phyloP scores from a whole-genome alignment of 768 basidiomycete genomes.

The Fomitopsis serialis region DNA sequence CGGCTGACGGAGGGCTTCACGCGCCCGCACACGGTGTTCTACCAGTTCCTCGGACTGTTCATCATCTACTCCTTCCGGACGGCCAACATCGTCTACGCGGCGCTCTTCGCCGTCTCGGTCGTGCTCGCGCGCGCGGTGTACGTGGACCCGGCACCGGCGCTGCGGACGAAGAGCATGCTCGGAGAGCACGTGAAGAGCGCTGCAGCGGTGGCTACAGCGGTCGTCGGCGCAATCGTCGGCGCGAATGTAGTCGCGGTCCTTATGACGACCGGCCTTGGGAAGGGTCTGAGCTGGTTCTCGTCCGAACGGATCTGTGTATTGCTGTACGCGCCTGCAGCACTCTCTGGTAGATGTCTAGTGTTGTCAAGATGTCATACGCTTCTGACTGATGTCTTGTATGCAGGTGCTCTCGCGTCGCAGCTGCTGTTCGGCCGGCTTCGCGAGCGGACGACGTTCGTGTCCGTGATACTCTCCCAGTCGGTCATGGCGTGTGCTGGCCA shows the following conservation, averaged over 20 bases:
- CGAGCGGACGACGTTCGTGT: conserved; percentile 60
- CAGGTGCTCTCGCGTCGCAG: conserved; percentile 64
- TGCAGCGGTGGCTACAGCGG: conserved; percentile 42
- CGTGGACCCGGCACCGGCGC: conserved; percentile 30
- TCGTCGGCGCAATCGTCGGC: conserved; percentile 51
- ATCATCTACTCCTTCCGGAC: conserved; percentile 70
- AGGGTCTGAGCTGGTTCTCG: conserved; percentile 83
- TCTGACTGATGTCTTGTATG: neutral
- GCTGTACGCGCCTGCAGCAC: conserved; percentile 71
- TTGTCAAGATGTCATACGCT: neutral
- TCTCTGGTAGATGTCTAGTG: conserved; percentile 66
- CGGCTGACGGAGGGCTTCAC: conserved; percentile 45
- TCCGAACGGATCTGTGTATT: conserved; percentile 57
- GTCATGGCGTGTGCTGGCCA: conserved; percentile 56
- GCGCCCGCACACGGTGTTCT: conserved; percentile 70
- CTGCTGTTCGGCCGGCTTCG: conserved; percentile 43
- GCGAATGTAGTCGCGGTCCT: conserved; percentile 71
- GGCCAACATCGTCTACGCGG: conserved; percentile 58
- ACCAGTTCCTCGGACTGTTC: conserved; percentile 62
- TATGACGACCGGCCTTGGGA: conserved; percentile 56
- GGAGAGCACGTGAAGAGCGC: conserved; percentile 38
- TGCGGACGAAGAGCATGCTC: conserved; percentile 34
- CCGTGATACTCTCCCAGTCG: conserved; percentile 57
- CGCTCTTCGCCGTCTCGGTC: conserved; percentile 43
- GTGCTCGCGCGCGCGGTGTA: conserved; percentile 36